Conservation (phyloP, 768 basidiomycete species). For the Hirschioporus abietinus region DNA sequence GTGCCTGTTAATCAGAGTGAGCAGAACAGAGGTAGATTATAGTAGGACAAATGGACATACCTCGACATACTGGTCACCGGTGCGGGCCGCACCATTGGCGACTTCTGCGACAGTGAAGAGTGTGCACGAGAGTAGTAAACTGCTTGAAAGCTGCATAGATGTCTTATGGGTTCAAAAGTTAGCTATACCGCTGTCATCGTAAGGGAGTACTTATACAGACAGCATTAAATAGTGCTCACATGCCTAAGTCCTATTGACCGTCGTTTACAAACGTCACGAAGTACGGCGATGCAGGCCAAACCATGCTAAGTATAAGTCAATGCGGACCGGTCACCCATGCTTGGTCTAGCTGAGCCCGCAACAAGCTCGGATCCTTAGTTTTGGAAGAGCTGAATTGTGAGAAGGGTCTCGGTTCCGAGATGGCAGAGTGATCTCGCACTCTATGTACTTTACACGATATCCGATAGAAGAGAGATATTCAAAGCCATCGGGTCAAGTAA, state of each 20-base stretch:
- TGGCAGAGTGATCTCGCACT: too few species aligned
- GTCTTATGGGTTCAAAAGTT: not conserved
- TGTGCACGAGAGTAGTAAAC: not conserved
- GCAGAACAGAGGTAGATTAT: not conserved
- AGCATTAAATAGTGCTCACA: not conserved
- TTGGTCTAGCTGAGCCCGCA: not conserved
- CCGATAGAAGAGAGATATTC: too few species aligned
- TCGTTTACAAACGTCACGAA: not conserved
- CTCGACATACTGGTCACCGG: not conserved
- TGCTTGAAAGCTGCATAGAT: not conserved
- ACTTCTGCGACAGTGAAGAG: not conserved
- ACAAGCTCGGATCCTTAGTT: not conserved
- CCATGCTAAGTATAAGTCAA: not conserved
- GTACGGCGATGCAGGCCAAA: not conserved
- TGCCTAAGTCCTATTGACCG: not conserved
- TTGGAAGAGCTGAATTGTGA: too few species aligned
- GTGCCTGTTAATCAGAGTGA: not conserved
- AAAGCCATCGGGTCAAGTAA: too few species aligned
- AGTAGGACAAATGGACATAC: not conserved
- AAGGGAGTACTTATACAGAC: not conserved
- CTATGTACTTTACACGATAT: too few species aligned
- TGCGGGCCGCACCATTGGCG: not conserved
- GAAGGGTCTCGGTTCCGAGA: too few species aligned
- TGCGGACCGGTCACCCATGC: not conserved
- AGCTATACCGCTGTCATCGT: not conserved